phyloP scores from a whole-genome alignment of 805 yeast genomes.

The Torulaspora maleeae region DNA sequence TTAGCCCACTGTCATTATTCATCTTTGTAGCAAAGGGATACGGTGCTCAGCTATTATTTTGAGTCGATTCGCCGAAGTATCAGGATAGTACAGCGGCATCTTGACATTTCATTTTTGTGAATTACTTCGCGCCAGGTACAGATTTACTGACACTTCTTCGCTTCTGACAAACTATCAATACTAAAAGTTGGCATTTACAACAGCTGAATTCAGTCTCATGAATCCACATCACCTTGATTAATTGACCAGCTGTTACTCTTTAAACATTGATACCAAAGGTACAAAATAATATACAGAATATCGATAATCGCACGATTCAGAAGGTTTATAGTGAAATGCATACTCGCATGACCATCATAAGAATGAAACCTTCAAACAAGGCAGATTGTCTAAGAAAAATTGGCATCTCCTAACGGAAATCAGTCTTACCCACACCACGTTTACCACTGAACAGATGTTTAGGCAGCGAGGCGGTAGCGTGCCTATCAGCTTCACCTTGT shows the following conservation, averaged over 20 bases:
- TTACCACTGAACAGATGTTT: slow-evolving; percentile 95
- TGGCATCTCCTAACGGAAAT: slow-evolving; percentile 57
- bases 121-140: slow-evolving; percentile 1
- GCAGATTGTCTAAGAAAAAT: not conserved
- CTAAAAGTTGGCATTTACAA: too few relatives aligned
- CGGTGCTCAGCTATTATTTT: not conserved
- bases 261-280: slow-evolving; percentile 1
- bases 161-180: not conserved
- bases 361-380: not conserved
- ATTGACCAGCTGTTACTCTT: not conserved
- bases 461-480: slow-evolving; percentile 75
- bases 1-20: not conserved
- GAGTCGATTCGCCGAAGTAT: not conserved
- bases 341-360: slow-evolving; percentile 1
- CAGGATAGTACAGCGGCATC: not conserved
- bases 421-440: slow-evolving; percentile 91
- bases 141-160: slow-evolving; percentile 2
- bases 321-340: not conserved
- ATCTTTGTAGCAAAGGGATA: not conserved
- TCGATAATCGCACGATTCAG: not conserved
- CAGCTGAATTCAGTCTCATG: too few relatives aligned
- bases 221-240: not conserved
- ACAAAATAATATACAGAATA: slow-evolving; percentile 6
- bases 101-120: slow-evolving; percentile 1
- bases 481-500: slow-evolving; percentile 95